phyloP scores from a whole-genome alignment of 305 asterid species.

The Fraxinus latifolia region DNA sequence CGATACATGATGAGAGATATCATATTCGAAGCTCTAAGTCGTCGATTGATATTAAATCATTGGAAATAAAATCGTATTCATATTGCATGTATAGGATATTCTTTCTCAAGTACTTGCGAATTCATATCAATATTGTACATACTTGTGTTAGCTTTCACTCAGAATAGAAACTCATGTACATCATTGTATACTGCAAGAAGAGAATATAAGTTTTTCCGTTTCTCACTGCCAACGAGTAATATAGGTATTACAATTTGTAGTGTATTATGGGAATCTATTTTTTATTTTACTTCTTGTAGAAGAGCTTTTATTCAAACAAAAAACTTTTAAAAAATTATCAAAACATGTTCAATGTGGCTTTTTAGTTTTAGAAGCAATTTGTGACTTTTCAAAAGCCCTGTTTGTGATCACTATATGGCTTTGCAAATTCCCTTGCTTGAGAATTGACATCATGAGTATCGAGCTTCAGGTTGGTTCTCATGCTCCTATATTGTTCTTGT shows the following conservation, averaged over 20 bases:
- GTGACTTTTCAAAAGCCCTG: background rate
- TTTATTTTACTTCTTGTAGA: background rate
- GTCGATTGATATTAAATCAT: background rate
- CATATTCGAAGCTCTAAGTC: background rate
- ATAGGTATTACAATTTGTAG: background rate
- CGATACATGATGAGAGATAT: background rate
- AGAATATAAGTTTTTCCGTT: background rate
- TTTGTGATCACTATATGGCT: background rate
- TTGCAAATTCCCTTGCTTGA: background rate
- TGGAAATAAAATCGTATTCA: background rate
- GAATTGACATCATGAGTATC: background rate
- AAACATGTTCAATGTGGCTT: background rate
- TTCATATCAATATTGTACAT: background rate
- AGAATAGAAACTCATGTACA: background rate
- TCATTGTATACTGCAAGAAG: background rate
- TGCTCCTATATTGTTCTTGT: background rate
- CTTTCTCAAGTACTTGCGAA: background rate
- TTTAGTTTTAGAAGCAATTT: background rate
- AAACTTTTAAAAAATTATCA: too few species aligned
- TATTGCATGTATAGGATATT: background rate
- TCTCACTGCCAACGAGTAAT: background rate
- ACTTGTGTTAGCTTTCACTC: background rate
- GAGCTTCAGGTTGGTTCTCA: background rate
- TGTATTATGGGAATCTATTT: background rate
- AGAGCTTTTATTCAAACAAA: background rate